Evolutionary conservation across 2,329 filamentous ascomycete genomes (phyloP).

Genomic region (Cladosporium velox): DNA sequence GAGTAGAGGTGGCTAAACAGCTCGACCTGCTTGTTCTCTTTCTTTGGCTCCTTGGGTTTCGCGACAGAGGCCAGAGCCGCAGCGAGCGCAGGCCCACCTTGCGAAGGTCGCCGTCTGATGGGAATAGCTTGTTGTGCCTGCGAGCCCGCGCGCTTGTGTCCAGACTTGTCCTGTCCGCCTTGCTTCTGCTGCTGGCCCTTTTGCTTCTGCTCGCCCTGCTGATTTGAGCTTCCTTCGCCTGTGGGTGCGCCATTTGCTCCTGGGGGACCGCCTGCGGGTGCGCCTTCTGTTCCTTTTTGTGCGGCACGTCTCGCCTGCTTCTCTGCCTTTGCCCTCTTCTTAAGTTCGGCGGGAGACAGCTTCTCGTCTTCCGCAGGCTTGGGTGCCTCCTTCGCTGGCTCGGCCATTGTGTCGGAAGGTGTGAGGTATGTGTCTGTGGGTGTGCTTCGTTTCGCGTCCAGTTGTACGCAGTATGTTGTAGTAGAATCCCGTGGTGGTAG

Average conservation of each 20-base stretch:
- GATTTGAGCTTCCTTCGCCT: slow-evolving; percentile 35
- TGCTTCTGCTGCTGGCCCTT: slow-evolving; percentile 39
- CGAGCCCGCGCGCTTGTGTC: slow-evolving; percentile 26
- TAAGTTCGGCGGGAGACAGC: slow-evolving; percentile 75
- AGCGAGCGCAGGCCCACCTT: slow-evolving; percentile 26
- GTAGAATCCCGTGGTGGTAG: not conserved
- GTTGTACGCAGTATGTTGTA: not conserved
- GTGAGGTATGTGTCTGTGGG: not conserved
- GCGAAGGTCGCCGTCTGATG: slow-evolving; percentile 24
- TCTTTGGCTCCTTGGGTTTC: slow-evolving; percentile 50
- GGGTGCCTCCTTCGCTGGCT: slow-evolving; percentile 25
- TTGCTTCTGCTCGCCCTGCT: slow-evolving; percentile 35
- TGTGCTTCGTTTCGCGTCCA: not conserved
- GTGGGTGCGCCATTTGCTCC: slow-evolving; percentile 24
- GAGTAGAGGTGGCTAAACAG: slow-evolving; percentile 72
- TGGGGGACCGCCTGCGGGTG: slow-evolving; percentile 22
- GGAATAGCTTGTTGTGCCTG: slow-evolving; percentile 23
- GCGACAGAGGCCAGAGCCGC: slow-evolving; percentile 16
- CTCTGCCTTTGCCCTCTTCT: slow-evolving; percentile 86
- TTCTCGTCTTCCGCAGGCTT: slow-evolving; percentile 47
- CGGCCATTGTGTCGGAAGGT: slow-evolving; percentile 12
- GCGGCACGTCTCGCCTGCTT: slow-evolving; percentile 79
- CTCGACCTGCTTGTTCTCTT: slow-evolving; percentile 64
- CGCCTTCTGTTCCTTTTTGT: slow-evolving; percentile 35
- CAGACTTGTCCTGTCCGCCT: slow-evolving; percentile 26